Base-by-base conservation (phyloP, 495 filamentous ascomycete species). In the Hypoxylon lienhwacheense region DNA sequence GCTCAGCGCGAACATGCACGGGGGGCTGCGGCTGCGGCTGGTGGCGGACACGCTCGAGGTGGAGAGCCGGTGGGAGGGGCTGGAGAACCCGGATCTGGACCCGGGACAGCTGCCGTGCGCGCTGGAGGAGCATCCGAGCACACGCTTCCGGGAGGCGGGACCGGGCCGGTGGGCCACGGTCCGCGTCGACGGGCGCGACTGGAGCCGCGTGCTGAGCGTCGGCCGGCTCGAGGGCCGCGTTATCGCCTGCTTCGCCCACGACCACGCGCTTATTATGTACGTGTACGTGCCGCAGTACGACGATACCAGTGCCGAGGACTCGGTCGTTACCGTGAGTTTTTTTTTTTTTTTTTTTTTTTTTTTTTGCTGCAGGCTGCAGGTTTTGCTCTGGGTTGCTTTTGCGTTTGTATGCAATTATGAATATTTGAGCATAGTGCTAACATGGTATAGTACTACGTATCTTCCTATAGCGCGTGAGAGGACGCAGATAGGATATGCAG, bases 211-310 rank as follows among this genome's bases (percentile, higher is more conserved):
- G 19, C 68, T 97, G 48, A 91, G 87, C 67, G 89, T 96, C n/a
- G 91, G 90, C 2, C 74, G 89, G 40, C 65, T 97, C 14, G 90
- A 90, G 45, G 93, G 88, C 1, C 80, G 89, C 56, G 93, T 97
- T 16, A 90, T 98, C 73, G 93, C 91, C 43, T 96, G 91, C 80
- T 82, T 84, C 68, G 71, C 72, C 11, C 73, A 83, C 59, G 88
- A 91, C n/a, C 87, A 87, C 66, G 92, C 91, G 0, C 66, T 98
- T 41, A 86, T 97, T 16, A 73, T 97, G 2, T 98, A 98, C 64
- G 93, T 98, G 15, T 98, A 92, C 66, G 75, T 97, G 43, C 81
- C 89, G 28, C 77, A 85, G 52, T 71, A 81, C 37, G 85, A 83
- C 43, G 82, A 85, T 69, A 77, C 76, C 45, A 54, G 79, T 65